Evolutionary conservation across 345 rosid species (phyloP).

Genomic region (Citrus medica): DNA sequence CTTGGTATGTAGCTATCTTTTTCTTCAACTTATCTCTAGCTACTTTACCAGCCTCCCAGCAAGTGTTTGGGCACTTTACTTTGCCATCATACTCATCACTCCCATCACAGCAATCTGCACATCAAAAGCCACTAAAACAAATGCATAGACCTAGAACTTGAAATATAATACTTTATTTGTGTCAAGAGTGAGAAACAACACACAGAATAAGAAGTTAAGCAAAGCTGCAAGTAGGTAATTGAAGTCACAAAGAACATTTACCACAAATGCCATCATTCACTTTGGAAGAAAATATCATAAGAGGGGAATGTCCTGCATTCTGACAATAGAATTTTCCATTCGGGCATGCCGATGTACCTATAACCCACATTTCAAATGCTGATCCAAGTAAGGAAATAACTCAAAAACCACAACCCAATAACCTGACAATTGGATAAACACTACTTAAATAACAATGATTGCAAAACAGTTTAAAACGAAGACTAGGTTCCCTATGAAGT

Average conservation of each 20-base stretch:
- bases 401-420: not conserved
- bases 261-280: constrained; percentile 98
- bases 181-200: not conserved
- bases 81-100: constrained; percentile 89
- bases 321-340: constrained; percentile 76
- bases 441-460: not conserved
- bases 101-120: constrained; percentile 96
- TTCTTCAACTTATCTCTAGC: constrained; percentile 71
- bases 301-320: constrained; percentile 70
- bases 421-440: not conserved
- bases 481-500: not conserved
- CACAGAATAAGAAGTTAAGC: not conserved
- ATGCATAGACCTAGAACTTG: not conserved
- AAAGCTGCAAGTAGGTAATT: not conserved
- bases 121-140: constrained; percentile 5
- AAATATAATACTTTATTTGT: not conserved
- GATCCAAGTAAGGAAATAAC: not conserved
- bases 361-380: constrained; percentile 1
- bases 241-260: constrained; percentile 23
- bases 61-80: constrained; percentile 69
- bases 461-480: not conserved
- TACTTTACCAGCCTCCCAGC: constrained; percentile 94
- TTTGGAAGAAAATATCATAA: constrained; percentile 69
- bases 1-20: constrained; percentile 57
- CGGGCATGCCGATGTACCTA: constrained; percentile 98